Conservation (phyloP, 1,139 yeast species). For the Saccharomyces hybrid region DNA sequence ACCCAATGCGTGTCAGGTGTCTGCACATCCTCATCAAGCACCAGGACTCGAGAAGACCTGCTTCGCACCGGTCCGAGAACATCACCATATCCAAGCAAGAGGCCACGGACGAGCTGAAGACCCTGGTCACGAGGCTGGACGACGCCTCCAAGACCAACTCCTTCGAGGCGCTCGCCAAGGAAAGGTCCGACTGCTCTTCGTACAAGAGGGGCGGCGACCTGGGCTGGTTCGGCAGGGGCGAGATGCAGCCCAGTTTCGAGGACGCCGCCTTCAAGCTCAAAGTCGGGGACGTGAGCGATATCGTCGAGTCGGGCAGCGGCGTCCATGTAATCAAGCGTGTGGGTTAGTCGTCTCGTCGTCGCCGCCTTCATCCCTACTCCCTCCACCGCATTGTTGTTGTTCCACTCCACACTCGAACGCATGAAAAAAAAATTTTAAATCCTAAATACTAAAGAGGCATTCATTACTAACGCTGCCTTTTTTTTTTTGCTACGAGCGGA, state of each 20-base stretch:
- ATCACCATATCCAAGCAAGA: constrained; percentile 78
- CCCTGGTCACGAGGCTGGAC: constrained; percentile 53
- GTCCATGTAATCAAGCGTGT: constrained; percentile 82
- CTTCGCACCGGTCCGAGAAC: constrained; percentile 78
- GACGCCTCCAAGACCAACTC: constrained; percentile 48
- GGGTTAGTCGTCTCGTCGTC: constrained; percentile 36
- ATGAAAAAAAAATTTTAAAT: background rate
- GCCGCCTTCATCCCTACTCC: background rate
- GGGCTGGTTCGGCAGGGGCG: constrained; percentile 81
- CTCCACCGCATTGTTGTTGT: background rate
- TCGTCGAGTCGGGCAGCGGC: constrained; percentile 87
- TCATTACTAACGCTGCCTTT: background rate
- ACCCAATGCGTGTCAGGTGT: constrained; percentile 59
- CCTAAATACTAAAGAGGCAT: background rate
- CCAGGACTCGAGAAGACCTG: constrained; percentile 75
- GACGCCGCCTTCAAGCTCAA: constrained; percentile 74
- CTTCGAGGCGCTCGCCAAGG: constrained; percentile 63
- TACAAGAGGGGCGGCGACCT: constrained; percentile 86
- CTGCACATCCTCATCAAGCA: constrained; percentile 79
- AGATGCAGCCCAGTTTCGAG: constrained; percentile 93
- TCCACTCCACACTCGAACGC: background rate
- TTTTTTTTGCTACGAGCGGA: background rate
- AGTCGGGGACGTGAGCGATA: constrained; percentile 75
- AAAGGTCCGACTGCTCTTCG: constrained; percentile 85
- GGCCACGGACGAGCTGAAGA: constrained; percentile 58